These are phyloP conservation scores for Atkinsonella hypoxylon DNA, from an alignment of 2,329 filamentous ascomycete genomes.

Conservation along the genomic window DNA sequence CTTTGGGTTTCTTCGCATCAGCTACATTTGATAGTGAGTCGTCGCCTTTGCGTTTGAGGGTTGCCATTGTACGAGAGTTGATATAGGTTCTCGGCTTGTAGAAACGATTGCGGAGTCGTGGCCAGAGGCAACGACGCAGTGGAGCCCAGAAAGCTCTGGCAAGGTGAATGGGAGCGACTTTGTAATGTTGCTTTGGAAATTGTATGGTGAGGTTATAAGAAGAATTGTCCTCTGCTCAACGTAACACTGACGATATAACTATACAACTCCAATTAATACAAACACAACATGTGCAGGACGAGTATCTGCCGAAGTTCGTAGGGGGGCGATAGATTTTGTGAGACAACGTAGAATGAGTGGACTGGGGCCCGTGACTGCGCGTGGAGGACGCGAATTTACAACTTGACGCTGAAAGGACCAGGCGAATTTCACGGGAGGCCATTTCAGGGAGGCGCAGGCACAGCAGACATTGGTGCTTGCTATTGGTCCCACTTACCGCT, in stretches of 20 bases:
- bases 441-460: no score
- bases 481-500: no score
- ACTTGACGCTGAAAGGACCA: background rate
- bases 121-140: background rate
- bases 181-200: background rate
- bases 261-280: background rate
- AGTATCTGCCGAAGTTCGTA: background rate
- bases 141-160: background rate
- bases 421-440: background rate
- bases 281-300: no score
- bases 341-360: background rate
- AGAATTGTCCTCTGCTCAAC: background rate
- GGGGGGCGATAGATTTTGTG: background rate
- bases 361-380: background rate
- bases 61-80: conserved; percentile 30
- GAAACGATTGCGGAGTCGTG: background rate
- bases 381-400: background rate
- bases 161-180: background rate
- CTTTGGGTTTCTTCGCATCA: conserved; percentile 59
- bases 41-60: conserved; percentile 54
- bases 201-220: background rate
- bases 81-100: background rate
- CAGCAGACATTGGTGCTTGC: no score
- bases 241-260: background rate
- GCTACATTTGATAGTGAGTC: conserved; percentile 28